phyloP scores from a whole-genome alignment of 768 basidiomycete species.

The Calocybe cyanea region DNA sequence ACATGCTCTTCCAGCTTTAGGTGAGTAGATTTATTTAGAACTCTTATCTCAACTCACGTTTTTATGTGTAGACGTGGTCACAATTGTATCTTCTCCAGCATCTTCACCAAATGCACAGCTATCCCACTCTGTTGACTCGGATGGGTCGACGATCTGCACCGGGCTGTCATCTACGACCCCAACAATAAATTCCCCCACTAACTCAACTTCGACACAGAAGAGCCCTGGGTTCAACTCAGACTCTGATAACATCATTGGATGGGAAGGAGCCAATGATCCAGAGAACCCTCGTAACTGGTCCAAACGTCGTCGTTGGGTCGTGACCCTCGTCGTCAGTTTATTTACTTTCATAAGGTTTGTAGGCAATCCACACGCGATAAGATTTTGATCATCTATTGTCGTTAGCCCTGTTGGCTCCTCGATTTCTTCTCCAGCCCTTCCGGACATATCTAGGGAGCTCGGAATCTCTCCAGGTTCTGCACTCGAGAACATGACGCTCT shows the following conservation, averaged over 20 bases:
- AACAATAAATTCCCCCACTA: not conserved
- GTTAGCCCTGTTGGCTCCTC: conserved; percentile 29
- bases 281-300: conserved; percentile 40
- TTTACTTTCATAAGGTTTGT: conserved; percentile 48
- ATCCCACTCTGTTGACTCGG: conserved; percentile 1
- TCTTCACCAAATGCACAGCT: not conserved
- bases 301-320: conserved; percentile 41
- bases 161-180: not conserved
- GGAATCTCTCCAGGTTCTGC: conserved; percentile 27
- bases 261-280: conserved; percentile 26
- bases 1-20: not conserved
- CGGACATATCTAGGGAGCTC: conserved; percentile 24
- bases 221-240: not conserved
- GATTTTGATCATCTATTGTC: not conserved
- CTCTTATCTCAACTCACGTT: not conserved
- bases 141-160: conserved; percentile 8
- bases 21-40: not conserved
- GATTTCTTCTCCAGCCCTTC: conserved; percentile 26
- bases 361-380: not conserved
- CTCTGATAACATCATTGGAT: conserved; percentile 18
- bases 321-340: conserved; percentile 45
- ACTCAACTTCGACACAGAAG: not conserved
- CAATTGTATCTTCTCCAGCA: not conserved
- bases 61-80: not conserved
- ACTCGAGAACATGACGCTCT: conserved; percentile 35